phyloP scores from a whole-genome alignment of 2,329 filamentous ascomycete genomes.

The Byssothecium circinans region DNA sequence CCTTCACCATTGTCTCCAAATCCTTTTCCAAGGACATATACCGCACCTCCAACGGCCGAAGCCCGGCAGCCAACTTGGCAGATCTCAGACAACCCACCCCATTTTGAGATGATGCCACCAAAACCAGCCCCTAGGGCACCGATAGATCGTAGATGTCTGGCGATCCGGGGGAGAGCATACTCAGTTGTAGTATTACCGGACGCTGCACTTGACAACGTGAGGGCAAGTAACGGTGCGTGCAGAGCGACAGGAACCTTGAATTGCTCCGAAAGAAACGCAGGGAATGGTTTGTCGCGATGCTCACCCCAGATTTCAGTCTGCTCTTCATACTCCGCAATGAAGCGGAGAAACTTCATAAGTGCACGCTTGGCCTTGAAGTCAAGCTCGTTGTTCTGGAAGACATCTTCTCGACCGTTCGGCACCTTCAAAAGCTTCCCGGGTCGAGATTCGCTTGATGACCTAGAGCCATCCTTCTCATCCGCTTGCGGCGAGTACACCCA shows the following conservation, averaged over 20 bases:
- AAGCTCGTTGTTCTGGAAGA: conserved; percentile 78
- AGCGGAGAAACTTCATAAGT: conserved; percentile 92
- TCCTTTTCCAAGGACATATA: conserved; percentile 82
- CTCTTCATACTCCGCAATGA: conserved; percentile 72
- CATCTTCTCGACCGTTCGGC: conserved; percentile 86
- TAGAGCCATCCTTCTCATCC: not conserved
- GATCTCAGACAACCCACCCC: conserved; percentile 86
- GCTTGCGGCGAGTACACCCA: conserved; percentile 65
- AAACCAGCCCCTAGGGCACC: conserved; percentile 88
- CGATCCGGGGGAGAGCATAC: conserved; percentile 72
- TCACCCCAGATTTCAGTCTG: conserved; percentile 62
- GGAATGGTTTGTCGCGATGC: conserved; percentile 58
- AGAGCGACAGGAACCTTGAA: conserved; percentile 64
- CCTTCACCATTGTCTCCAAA: conserved; percentile 43
- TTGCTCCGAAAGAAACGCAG: conserved; percentile 58
- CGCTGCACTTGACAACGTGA: conserved; percentile 71
- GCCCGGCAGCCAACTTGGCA: conserved; percentile 90
- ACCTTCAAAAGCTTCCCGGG: conserved; percentile 63
- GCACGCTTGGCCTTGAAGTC: conserved; percentile 79
- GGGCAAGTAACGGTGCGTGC: conserved; percentile 65
- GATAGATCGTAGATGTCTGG: conserved; percentile 81
- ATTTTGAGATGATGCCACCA: conserved; percentile 87
- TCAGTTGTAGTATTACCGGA: conserved; percentile 61
- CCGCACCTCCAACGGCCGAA: conserved; percentile 83
- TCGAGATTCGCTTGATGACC: conserved; percentile 4